phyloP scores from a whole-genome alignment of 2,329 filamentous ascomycete genomes.

The Trichophyton rubrum region DNA sequence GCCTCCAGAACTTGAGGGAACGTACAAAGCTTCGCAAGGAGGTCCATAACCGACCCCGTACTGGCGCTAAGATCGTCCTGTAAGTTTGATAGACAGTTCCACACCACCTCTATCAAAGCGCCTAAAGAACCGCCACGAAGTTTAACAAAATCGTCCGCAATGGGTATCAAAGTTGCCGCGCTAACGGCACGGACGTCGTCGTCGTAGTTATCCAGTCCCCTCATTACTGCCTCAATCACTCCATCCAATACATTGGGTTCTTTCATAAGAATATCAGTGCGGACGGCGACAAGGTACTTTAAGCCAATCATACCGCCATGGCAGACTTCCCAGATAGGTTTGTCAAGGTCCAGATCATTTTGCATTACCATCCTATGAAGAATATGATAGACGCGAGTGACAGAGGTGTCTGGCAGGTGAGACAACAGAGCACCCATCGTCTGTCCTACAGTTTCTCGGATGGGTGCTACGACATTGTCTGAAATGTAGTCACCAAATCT shows the following conservation, averaged over 20 bases:
- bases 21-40: slow-evolving; percentile 86
- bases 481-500: slow-evolving; percentile 96
- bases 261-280: slow-evolving; percentile 78
- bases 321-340: slow-evolving; percentile 81
- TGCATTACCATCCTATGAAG: slow-evolving; percentile 89
- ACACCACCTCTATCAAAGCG: slow-evolving; percentile 81
- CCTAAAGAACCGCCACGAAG: slow-evolving; percentile 68
- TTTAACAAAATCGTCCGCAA: slow-evolving; percentile 86
- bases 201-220: slow-evolving; percentile 77
- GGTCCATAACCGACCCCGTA: slow-evolving; percentile 96
- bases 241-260: slow-evolving; percentile 82
- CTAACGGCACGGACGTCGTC: slow-evolving; percentile 96
- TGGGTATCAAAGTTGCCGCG: slow-evolving; percentile 91
- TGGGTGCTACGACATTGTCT: slow-evolving; percentile 91
- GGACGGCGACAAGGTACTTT: slow-evolving; percentile 85
- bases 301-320: slow-evolving; percentile 97
- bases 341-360: slow-evolving; percentile 59
- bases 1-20: slow-evolving; percentile 85
- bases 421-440: slow-evolving; percentile 79
- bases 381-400: slow-evolving; percentile 72
- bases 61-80: slow-evolving; percentile 94
- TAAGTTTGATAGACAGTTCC: slow-evolving; percentile 93
- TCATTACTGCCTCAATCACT: slow-evolving; percentile 85
- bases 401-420: slow-evolving; percentile 65
- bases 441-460: slow-evolving; percentile 89